Evolutionary conservation across 2,329 filamentous ascomycete genomes (phyloP).

Genomic region (Xylariaceae sp.): DNA sequence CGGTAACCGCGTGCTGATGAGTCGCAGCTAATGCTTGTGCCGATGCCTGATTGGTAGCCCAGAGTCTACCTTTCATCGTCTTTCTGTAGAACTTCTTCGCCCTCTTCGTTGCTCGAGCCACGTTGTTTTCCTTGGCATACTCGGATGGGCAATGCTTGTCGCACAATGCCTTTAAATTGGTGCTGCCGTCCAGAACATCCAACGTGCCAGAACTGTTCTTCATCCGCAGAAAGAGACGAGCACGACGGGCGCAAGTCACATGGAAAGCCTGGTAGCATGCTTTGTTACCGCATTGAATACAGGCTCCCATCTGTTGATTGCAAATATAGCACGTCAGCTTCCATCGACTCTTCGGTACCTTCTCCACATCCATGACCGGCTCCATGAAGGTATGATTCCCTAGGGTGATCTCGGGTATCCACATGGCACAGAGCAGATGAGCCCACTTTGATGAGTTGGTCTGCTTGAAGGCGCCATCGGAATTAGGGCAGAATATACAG

Average conservation of each 20-base stretch:
- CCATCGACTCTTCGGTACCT: slow-evolving; percentile 92
- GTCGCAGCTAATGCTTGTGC: slow-evolving; percentile 75
- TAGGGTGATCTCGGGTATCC: slow-evolving; percentile 95
- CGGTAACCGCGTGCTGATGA: slow-evolving; percentile 56
- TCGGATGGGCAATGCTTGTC: slow-evolving; percentile 90
- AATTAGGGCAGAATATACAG: slow-evolving; percentile 98
- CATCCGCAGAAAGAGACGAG: slow-evolving; percentile 89
- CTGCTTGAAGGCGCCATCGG: slow-evolving; percentile 96
- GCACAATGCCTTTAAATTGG: slow-evolving; percentile 88
- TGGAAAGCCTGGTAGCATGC: slow-evolving; percentile 96
- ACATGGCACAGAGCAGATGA: slow-evolving; percentile 92
- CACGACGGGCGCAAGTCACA: slow-evolving; percentile 87
- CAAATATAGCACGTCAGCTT: slow-evolving; percentile 94
- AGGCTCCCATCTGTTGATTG: slow-evolving; percentile 94
- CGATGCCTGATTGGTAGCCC: slow-evolving; percentile 84
- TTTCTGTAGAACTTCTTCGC: slow-evolving; percentile 86
- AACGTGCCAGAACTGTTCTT: slow-evolving; percentile 80
- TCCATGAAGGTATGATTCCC: slow-evolving; percentile 98
- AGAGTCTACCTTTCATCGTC: slow-evolving; percentile 81
- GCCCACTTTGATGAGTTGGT: slow-evolving; percentile 96
- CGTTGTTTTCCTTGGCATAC: slow-evolving; percentile 80
- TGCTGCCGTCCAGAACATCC: slow-evolving; percentile 70
- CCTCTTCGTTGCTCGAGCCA: slow-evolving; percentile 71
- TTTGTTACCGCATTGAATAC: slow-evolving; percentile 97
- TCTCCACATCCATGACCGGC: slow-evolving; percentile 95